phyloP scores from a whole-genome alignment of 345 rosid species.

The Erucastrum elatum region DNA sequence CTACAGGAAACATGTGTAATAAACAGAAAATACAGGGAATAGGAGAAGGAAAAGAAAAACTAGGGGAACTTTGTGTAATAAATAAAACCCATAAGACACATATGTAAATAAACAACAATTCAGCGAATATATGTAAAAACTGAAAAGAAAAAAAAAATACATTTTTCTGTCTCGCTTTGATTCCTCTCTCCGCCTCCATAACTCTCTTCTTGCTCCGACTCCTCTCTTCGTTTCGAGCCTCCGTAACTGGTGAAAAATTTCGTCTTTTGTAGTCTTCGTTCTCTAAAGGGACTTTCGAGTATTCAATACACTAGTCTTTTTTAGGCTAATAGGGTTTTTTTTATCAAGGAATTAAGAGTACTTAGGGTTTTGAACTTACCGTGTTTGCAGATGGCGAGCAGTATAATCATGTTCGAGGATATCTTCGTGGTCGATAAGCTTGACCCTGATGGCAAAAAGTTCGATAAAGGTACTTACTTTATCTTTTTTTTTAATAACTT shows the following conservation, averaged over 20 bases:
- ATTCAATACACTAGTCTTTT: background rate
- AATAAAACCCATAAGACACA: background rate
- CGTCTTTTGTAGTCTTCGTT: background rate
- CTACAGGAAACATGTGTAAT: background rate
- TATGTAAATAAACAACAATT: background rate
- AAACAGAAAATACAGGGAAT: background rate
- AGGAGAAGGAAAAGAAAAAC: background rate
- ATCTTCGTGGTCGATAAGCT: conserved; percentile 60
- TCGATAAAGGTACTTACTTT: conserved; percentile 60
- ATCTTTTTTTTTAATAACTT: background rate
- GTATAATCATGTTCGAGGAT: conserved; percentile 49
- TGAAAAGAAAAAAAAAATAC: background rate
- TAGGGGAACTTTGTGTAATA: background rate
- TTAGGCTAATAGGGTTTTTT: background rate
- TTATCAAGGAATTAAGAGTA: background rate
- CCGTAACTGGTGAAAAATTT: background rate
- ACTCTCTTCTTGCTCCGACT: background rate
- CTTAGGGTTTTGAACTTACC: background rate
- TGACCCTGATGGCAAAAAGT: conserved; percentile 82
- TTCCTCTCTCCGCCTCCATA: background rate
- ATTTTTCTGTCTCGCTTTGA: background rate
- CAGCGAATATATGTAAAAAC: background rate
- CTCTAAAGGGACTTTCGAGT: background rate
- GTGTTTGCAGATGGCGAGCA: conserved; percentile 36
- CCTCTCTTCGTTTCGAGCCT: background rate